Base-by-base conservation (phyloP, 1,139 yeast species). In the Magnusiomyces suaveolens region DNA sequence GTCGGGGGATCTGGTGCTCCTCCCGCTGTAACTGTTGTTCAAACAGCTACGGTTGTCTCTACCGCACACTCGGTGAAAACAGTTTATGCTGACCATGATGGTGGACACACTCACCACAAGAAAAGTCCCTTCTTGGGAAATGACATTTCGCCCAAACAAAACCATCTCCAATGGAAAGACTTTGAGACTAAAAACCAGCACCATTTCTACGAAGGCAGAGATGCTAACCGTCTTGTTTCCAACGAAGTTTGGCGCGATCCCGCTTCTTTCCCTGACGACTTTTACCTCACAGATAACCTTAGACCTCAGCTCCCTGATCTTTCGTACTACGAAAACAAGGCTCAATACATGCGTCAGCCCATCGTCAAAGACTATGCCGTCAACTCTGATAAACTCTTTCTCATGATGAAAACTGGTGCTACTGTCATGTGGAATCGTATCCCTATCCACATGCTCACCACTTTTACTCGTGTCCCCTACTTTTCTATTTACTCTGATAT, bases 321-420 rank as follows among this genome's bases (percentile, higher is more conserved):
- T 2, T 26, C 33, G 8, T 26, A 36, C 26, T 56, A 36, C 41
- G 38, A 46, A 6, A 54, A 54, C 48, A 53, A 56, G 41, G 59
- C 56, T 25, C 56, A 54, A 33, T 56, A 60, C 49, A 52, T 64
- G 33, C 58, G 61, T 51, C 67, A 64, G 54, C 57, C 63, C 18
- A 46, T 63, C 24, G 60, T 59, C 18, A 62, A 64, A 6, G 67
- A 64, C 46, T 64, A 62, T 36, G 64, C 66, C 26, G 50, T 55
- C 21, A 60, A 60, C 16, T 52, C 63, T 1, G 62, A 65, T 32
- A 60, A 62, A 3, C 50, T 66, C 2, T 69, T 67, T 56, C 53
- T 66, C 36, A 67, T 70, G 72, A 60, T 71, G 53, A 71, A 71
- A 53, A 68, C 72, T 2, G 73, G 74, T 3, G 65, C 69, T 8